Percentiles rank a stretch among this genome's conserved stretches.
Evolutionary conservation across 805 yeast species (phyloP).

Genomic region (Wickerhamiella kurtzmanii): DNA sequence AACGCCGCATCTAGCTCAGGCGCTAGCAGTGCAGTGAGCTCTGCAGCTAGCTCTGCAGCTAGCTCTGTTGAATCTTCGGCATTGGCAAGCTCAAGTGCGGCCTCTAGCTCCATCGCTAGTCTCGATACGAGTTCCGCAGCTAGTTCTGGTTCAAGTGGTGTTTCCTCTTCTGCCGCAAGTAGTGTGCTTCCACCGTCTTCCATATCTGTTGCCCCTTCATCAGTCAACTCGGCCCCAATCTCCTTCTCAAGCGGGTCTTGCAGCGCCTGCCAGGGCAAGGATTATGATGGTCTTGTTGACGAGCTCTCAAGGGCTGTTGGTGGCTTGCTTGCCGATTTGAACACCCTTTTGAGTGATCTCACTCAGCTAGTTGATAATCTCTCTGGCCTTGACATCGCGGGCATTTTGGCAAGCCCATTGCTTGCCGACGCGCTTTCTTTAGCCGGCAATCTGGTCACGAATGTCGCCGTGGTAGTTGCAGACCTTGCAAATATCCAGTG

Average conservation of each 20-base stretch:
- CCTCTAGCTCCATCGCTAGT: neutral
- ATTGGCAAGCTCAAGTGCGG: neutral
- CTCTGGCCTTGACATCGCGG: neutral
- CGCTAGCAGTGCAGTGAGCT: neutral
- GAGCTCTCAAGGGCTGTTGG: neutral
- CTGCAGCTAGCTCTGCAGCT: neutral
- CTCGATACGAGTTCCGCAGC: neutral
- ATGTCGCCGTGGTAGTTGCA: neutral
- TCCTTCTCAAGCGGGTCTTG: neutral
- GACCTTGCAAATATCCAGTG: neutral
- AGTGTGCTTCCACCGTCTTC: neutral
- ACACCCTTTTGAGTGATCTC: neutral
- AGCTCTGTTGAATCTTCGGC: no score
- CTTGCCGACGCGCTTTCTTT: neutral
- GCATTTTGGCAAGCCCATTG: neutral
- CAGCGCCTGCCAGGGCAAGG: neutral
- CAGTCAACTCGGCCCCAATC: neutral
- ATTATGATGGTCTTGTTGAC: neutral
- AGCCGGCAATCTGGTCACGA: neutral
- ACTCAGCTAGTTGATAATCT: neutral
- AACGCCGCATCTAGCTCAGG: no score
- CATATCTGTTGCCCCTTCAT: neutral
- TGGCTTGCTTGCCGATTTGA: neutral
- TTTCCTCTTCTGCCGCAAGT: neutral
- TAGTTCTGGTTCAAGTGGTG: neutral